Evolutionary conservation across 1,284 basidiomycete species (phyloP).

Genomic region (Trichosporon coremiiforme): DNA sequence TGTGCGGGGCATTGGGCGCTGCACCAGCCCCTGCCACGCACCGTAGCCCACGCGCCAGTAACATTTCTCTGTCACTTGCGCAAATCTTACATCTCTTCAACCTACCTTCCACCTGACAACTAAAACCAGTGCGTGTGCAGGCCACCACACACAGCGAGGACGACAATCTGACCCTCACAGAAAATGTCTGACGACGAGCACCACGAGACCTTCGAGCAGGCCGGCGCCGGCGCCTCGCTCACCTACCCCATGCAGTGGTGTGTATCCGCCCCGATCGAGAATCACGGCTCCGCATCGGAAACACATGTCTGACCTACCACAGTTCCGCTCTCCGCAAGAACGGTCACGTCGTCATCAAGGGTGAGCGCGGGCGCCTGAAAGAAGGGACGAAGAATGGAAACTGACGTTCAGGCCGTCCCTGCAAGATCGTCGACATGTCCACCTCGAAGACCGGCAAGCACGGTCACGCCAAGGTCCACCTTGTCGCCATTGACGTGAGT

Average conservation of each 20-base stretch:
- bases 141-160: background rate
- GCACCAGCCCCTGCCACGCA: slow-evolving; percentile 14
- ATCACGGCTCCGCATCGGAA: slow-evolving; percentile 30
- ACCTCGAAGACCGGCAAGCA: slow-evolving; percentile 92
- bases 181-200: slow-evolving; percentile 85
- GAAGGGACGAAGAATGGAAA: background rate
- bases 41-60: slow-evolving; percentile 19
- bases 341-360: slow-evolving; percentile 97
- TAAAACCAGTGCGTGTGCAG: slow-evolving; percentile 27
- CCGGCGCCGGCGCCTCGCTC: slow-evolving; percentile 74
- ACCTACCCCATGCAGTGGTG: slow-evolving; percentile 63
- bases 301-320: slow-evolving; percentile 65
- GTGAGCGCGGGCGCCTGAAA: slow-evolving; percentile 17
- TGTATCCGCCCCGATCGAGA: slow-evolving; percentile 1
- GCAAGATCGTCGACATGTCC: slow-evolving; percentile 99
- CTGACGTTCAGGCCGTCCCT: slow-evolving; percentile 68
- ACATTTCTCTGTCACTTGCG: slow-evolving; percentile 12
- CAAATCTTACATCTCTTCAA: slow-evolving; percentile 25
- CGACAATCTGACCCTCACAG: slow-evolving; percentile 1
- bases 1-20: slow-evolving; percentile 18
- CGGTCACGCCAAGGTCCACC: slow-evolving; percentile 99
- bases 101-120: slow-evolving; percentile 22
- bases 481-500: slow-evolving; percentile 92
- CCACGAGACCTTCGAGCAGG: slow-evolving; percentile 79
- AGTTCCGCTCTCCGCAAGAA: slow-evolving; percentile 91